Conservation (phyloP, 805 yeast genomes). For the Starmerella potacharoeniae region DNA sequence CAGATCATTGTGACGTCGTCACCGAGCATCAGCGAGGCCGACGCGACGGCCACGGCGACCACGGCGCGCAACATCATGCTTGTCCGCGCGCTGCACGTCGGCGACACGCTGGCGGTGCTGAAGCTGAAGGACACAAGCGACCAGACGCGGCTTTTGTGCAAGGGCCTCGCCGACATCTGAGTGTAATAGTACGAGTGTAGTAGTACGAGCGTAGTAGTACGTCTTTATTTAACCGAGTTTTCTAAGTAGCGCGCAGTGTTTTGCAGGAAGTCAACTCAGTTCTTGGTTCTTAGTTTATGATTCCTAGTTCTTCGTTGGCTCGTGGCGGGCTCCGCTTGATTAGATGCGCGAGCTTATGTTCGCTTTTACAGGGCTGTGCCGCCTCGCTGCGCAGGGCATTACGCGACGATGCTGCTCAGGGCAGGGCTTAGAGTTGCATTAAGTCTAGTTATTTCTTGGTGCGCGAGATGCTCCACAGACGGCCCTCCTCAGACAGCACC, state of each 20-base stretch:
- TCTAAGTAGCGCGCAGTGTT: too few relatives aligned
- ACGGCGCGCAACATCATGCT: slow-evolving; percentile 12
- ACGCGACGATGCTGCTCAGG: too few relatives aligned
- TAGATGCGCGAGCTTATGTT: too few relatives aligned
- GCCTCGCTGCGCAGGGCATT: too few relatives aligned
- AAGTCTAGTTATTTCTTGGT: slow-evolving; percentile 1
- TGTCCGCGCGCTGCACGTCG: slow-evolving; percentile 18
- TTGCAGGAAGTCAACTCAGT: too few relatives aligned
- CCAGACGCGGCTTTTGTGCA: slow-evolving; percentile 2
- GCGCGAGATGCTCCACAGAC: slow-evolving; percentile 19
- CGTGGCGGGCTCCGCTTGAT: too few relatives aligned
- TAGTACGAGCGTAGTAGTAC: background rate
- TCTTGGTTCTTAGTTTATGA: too few relatives aligned
- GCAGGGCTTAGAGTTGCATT: too few relatives aligned
- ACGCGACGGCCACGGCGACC: slow-evolving; percentile 1
- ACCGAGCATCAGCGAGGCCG: background rate
- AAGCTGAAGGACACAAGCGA: slow-evolving; percentile 2
- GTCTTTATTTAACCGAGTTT: too few relatives aligned
- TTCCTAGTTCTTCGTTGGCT: too few relatives aligned
- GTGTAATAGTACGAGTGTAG: background rate
- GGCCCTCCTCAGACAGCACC: slow-evolving; percentile 31
- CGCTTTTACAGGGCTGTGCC: too few relatives aligned
- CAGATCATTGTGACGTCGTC: slow-evolving; percentile 5
- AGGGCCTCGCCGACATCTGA: background rate
- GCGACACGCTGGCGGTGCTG: slow-evolving; percentile 14